Conservation (phyloP, 2,329 filamentous ascomycete species). For the Neocatenulostroma microsporum region DNA sequence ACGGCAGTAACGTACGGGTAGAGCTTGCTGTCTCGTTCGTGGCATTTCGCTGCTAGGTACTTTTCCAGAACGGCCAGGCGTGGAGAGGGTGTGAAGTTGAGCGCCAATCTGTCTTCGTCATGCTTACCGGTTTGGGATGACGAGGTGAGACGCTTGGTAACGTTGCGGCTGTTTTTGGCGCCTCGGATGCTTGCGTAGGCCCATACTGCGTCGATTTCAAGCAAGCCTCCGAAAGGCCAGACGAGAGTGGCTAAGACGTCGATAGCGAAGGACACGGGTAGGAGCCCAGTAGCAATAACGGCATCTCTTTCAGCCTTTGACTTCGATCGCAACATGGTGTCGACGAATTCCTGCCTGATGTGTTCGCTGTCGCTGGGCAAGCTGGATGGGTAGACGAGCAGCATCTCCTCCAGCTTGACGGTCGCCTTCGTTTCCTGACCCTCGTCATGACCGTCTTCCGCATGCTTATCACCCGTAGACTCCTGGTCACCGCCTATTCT, state of each 20-base stretch:
- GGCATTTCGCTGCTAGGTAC: slow-evolving; percentile 35
- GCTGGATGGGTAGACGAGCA: slow-evolving; percentile 35
- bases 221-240: slow-evolving; percentile 33
- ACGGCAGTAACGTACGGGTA: slow-evolving; percentile 27
- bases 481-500: slow-evolving; percentile 26
- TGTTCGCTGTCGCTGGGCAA: slow-evolving; percentile 25
- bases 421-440: slow-evolving; percentile 27
- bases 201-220: slow-evolving; percentile 32
- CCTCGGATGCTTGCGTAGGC: slow-evolving; percentile 39
- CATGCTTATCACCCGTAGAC: slow-evolving; percentile 18
- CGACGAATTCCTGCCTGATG: slow-evolving; percentile 36
- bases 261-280: slow-evolving; percentile 32
- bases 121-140: slow-evolving; percentile 15
- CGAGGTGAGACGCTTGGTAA: slow-evolving; percentile 32
- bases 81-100: slow-evolving; percentile 31
- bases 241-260: slow-evolving; percentile 30
- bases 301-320: slow-evolving; percentile 36
- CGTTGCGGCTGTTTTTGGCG: slow-evolving; percentile 33
- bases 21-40: slow-evolving; percentile 29
- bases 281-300: slow-evolving; percentile 36
- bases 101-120: slow-evolving; percentile 27
- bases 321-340: slow-evolving; percentile 36
- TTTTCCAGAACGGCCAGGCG: slow-evolving; percentile 31
- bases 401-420: slow-evolving; percentile 34
- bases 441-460: slow-evolving; percentile 28